These are phyloP conservation scores for Flaveria sonorensis DNA, from an alignment of 129 eudicot species.

Conservation along the genomic window DNA sequence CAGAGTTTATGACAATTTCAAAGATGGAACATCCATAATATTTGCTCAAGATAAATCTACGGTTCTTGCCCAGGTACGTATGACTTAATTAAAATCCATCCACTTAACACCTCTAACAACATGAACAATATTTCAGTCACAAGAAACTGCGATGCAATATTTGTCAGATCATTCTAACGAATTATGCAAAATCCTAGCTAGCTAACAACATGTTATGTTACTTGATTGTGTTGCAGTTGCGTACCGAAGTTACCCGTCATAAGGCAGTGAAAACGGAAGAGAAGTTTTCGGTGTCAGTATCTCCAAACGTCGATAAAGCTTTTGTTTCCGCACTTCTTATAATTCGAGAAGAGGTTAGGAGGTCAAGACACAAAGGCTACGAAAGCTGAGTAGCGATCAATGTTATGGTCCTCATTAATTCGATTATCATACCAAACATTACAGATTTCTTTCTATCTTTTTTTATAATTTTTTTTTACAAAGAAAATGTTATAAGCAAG, in stretches of 20 bases:
- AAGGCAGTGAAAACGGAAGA: slow-evolving; percentile 28
- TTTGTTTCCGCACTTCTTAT: slow-evolving; percentile 42
- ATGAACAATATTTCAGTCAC: too few relatives aligned
- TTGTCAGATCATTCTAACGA: too few relatives aligned
- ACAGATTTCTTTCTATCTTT: neutral
- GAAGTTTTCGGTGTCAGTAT: slow-evolving; percentile 34
- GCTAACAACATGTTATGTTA: neutral
- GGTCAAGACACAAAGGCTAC: slow-evolving; percentile 39
- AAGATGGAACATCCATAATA: slow-evolving; percentile 43
- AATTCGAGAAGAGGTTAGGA: slow-evolving; percentile 43
- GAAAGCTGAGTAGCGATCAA: slow-evolving; percentile 31
- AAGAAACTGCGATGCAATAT: too few relatives aligned
- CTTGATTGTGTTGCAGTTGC: slow-evolving; percentile 23
- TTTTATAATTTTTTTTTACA: neutral
- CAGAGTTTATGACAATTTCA: slow-evolving; percentile 39
- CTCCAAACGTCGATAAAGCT: slow-evolving; percentile 43
- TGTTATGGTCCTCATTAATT: slow-evolving; percentile 2
- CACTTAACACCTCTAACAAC: neutral
- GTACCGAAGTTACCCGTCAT: slow-evolving; percentile 32
- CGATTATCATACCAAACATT: neutral
- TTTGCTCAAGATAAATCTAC: slow-evolving; percentile 36
- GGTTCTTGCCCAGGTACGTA: slow-evolving; percentile 40
- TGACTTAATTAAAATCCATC: neutral
- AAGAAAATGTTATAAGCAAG: neutral
- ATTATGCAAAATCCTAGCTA: too few relatives aligned